A percentile compares a stretch with the other conserved stretches of the same genome.
phyloP scores from a whole-genome alignment of 768 basidiomycete genomes.

The Lactifluus pinguis region DNA sequence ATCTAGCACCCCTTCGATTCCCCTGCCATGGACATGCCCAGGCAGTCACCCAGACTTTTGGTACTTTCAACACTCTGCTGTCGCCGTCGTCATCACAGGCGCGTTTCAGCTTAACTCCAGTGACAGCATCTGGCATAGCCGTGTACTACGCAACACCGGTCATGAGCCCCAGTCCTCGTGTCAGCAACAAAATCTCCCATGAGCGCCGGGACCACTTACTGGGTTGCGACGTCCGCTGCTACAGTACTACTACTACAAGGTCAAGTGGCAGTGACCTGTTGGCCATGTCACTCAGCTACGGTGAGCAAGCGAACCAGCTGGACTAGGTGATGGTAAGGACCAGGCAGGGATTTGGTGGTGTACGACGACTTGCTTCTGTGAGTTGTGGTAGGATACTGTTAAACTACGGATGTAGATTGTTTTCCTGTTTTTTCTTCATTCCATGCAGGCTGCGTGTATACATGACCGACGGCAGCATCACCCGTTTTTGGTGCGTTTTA shows the following conservation, averaged over 20 bases:
- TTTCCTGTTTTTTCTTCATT: background rate
- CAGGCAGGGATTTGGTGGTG: no score
- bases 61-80: background rate
- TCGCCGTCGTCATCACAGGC: conserved; percentile 8
- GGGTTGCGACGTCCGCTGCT: conserved; percentile 20
- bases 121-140: background rate
- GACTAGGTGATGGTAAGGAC: conserved; percentile 29
- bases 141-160: background rate
- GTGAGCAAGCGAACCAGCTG: conserved; percentile 32
- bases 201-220: conserved; percentile 4
- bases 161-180: conserved; percentile 24
- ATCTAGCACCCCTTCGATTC: background rate
- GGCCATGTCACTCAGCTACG: conserved; percentile 62
- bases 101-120: conserved; percentile 13
- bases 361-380: conserved; percentile 35
- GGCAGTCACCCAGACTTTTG: background rate
- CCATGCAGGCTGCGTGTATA: background rate
- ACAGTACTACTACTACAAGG: conserved; percentile 25
- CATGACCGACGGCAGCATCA: background rate
- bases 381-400: background rate
- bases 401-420: background rate
- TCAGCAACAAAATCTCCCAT: conserved; percentile 19
- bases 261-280: conserved; percentile 57
- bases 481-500: background rate
- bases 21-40: no score